These are phyloP conservation scores for Hydrangea macrophylla DNA, from an alignment of 148 eudicot species.

Conservation along the genomic window DNA sequence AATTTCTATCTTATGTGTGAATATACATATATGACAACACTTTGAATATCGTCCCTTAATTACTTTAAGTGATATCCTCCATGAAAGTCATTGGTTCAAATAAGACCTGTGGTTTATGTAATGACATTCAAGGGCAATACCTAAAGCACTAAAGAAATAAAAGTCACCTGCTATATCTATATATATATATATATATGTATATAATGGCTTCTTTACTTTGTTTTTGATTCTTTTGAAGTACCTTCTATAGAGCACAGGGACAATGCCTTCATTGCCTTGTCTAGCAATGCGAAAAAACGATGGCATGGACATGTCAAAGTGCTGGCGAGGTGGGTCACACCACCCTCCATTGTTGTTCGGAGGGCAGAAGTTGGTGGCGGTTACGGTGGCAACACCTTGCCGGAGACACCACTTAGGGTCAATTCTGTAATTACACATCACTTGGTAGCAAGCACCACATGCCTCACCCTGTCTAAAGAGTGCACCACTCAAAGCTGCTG, in stretches of 20 bases:
- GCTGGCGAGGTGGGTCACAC: conserved; percentile 67
- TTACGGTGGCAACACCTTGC: conserved; percentile 30
- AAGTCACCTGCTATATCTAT: too few relatives aligned
- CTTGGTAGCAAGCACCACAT: conserved; percentile 79
- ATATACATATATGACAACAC: too few relatives aligned
- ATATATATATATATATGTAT: too few relatives aligned
- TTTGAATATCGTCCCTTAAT: too few relatives aligned
- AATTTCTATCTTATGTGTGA: too few relatives aligned
- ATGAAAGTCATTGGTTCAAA: too few relatives aligned
- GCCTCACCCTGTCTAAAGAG: conserved; percentile 57
- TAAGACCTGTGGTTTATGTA: too few relatives aligned
- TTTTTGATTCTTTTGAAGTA: conserved; percentile 3
- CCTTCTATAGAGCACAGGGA: conserved; percentile 65
- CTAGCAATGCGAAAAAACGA: conserved; percentile 62
- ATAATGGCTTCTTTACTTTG: not conserved
- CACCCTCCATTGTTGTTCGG: conserved; percentile 75
- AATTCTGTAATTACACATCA: conserved; percentile 42
- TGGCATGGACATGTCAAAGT: conserved; percentile 75
- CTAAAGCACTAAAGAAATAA: too few relatives aligned
- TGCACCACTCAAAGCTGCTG: conserved; percentile 60
- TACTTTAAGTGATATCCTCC: too few relatives aligned
- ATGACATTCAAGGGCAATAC: too few relatives aligned
- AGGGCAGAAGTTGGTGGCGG: conserved; percentile 87
- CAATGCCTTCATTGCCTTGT: conserved; percentile 61
- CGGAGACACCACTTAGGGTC: conserved; percentile 70